A percentile compares a stretch with the other conserved stretches of the same genome.
Evolutionary conservation across 1,284 basidiomycete genomes (phyloP).

Genomic region (Kwoniella shivajii): DNA sequence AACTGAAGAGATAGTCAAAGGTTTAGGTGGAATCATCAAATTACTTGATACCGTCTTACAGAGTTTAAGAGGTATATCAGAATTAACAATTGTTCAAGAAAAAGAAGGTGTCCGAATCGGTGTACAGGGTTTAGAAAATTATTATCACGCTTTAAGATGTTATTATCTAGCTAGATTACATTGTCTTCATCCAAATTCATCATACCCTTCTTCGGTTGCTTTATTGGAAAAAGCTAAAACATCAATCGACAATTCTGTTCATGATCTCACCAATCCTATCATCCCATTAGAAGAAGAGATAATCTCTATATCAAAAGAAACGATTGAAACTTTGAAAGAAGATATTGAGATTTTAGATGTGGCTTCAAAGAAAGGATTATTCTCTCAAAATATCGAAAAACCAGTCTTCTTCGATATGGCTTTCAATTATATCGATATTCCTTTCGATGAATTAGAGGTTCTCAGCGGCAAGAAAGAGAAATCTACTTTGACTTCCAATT

Average conservation of each 20-base stretch:
- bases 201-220: constrained; percentile 46
- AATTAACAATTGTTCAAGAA: constrained; percentile 81
- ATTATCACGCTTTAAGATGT: constrained; percentile 65
- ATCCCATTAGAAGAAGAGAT: constrained; percentile 42
- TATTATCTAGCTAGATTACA: constrained; percentile 52
- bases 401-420: constrained; percentile 90
- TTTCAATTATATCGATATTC: constrained; percentile 84
- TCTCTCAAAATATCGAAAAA: constrained; percentile 77
- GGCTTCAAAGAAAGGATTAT: constrained; percentile 75
- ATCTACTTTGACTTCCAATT: constrained; percentile 23
- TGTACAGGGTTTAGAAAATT: constrained; percentile 72
- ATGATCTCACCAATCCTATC: constrained; percentile 26
- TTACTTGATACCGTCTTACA: constrained; percentile 82
- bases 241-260: constrained; percentile 34
- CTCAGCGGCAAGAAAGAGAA: constrained; percentile 64
- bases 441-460: constrained; percentile 73
- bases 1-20: constrained; percentile 62
- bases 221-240: constrained; percentile 40
- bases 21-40: constrained; percentile 77
- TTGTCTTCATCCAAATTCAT: constrained; percentile 49
- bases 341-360: constrained; percentile 60
- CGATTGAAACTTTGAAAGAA: constrained; percentile 61
- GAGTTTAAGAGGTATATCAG: constrained; percentile 77
- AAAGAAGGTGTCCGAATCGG: constrained; percentile 75
- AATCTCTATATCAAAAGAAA: constrained; percentile 24